phyloP scores from a whole-genome alignment of 139 green algal species.

The Tetratostichococcus sp. region DNA sequence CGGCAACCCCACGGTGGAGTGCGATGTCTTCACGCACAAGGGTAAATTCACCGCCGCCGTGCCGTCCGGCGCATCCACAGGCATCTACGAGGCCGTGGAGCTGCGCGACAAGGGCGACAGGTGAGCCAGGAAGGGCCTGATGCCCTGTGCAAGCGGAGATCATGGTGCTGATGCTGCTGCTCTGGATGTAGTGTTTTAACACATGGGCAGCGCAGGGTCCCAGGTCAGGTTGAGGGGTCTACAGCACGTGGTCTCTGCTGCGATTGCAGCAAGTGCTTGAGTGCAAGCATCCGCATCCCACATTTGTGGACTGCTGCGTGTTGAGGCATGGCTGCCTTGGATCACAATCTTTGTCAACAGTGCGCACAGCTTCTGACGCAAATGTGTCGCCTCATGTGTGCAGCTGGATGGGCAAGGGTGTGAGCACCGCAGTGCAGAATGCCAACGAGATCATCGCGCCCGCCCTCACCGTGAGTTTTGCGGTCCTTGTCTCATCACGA shows the following conservation, averaged over 20 bases:
- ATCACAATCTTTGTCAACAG: too few relatives aligned
- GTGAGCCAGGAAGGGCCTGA: conserved; percentile 2
- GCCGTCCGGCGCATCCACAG: conserved; percentile 90
- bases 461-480: conserved; percentile 60
- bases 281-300: too few relatives aligned
- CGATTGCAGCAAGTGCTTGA: too few relatives aligned
- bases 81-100: conserved; percentile 97
- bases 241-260: too few relatives aligned
- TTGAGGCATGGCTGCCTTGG: too few relatives aligned
- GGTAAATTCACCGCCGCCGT: conserved; percentile 89
- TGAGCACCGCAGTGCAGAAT: conserved; percentile 91
- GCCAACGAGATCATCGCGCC: conserved; percentile 93
- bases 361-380: too few relatives aligned
- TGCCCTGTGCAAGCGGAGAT: too few relatives aligned
- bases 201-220: too few relatives aligned
- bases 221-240: too few relatives aligned
- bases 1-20: conserved; percentile 96
- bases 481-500: background rate
- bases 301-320: too few relatives aligned
- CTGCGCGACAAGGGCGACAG: conserved; percentile 87
- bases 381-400: background rate
- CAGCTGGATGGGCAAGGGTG: conserved; percentile 93
- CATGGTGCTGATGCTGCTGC: too few relatives aligned
- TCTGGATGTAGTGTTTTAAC: too few relatives aligned
- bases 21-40: conserved; percentile 86